phyloP scores from a whole-genome alignment of 331 rosid genomes.

The Saraca asoca region DNA sequence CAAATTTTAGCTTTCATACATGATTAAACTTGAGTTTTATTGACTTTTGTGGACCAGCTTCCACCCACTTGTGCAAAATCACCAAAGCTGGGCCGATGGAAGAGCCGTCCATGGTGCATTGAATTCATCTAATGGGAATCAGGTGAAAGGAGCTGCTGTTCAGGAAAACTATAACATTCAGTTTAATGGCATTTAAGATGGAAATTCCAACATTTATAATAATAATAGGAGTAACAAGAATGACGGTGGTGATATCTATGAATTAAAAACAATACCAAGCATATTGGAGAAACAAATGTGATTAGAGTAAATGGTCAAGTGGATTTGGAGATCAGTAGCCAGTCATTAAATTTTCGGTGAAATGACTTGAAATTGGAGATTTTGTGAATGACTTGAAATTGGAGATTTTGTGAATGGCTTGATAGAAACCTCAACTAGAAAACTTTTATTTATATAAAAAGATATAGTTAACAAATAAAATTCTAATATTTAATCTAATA shows the following conservation, averaged over 20 bases:
- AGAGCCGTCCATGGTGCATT: constrained; percentile 55
- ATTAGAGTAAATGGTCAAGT: constrained; percentile 48
- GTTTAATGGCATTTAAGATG: constrained; percentile 40
- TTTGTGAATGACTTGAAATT: too few species aligned
- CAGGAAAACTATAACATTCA: constrained; percentile 44
- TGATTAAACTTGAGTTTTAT: constrained; percentile 33
- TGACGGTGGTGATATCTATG: constrained; percentile 37
- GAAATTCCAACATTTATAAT: constrained; percentile 27
- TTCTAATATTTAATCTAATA: too few species aligned
- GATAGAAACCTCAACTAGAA: too few species aligned
- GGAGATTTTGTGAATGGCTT: too few species aligned
- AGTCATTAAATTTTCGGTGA: constrained; percentile 46
- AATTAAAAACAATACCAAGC: constrained; percentile 39
- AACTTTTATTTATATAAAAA: too few species aligned
- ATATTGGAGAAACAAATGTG: constrained; percentile 40
- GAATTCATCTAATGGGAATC: constrained; percentile 40
- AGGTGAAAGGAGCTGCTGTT: constrained; percentile 45
- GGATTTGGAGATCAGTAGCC: constrained; percentile 46
- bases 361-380: too few species aligned
- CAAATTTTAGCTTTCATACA: constrained; percentile 19
- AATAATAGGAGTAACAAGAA: constrained; percentile 40
- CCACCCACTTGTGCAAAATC: constrained; percentile 98
- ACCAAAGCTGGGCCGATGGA: constrained; percentile 90
- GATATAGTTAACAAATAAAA: too few species aligned
- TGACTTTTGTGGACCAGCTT: constrained; percentile 50